phyloP scores from a whole-genome alignment of 495 filamentous ascomycete species.

The Letharia lupina region DNA sequence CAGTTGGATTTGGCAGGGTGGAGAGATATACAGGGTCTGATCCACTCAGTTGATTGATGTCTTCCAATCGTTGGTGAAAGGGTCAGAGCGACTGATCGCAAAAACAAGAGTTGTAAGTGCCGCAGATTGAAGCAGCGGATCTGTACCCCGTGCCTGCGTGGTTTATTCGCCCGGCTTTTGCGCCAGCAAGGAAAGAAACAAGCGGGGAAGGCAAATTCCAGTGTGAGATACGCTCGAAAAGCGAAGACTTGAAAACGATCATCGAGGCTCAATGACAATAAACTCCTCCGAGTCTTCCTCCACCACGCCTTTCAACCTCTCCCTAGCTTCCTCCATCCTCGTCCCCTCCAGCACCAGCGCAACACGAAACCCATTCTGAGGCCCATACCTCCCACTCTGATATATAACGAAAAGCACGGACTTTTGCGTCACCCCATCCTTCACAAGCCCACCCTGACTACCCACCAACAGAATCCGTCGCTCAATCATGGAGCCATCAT shows the following conservation, averaged over 20 bases:
- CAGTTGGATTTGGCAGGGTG: not conserved
- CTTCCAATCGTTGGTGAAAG: not conserved
- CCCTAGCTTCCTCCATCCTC: not conserved
- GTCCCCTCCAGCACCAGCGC: not conserved
- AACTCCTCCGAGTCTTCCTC: not conserved
- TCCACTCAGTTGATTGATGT: not conserved
- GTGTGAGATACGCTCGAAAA: not conserved
- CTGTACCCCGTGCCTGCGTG: not conserved
- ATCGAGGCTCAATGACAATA: not conserved
- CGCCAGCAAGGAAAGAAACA: not conserved
- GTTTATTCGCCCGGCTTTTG: not conserved
- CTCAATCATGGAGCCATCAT: not conserved
- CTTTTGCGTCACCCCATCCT: not conserved
- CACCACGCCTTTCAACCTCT: not conserved
- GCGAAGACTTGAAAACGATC: not conserved
- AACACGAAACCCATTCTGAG: not conserved
- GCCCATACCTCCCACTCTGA: not conserved
- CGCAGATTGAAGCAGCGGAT: not conserved
- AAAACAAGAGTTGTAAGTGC: not conserved
- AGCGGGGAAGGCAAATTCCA: not conserved
- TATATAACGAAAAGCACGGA: not conserved
- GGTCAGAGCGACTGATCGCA: not conserved
- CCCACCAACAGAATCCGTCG: not conserved
- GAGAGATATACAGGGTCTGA: not conserved
- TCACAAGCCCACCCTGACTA: not conserved